phyloP scores from a whole-genome alignment of 805 yeast species.

The Naumovozyma castellii region DNA sequence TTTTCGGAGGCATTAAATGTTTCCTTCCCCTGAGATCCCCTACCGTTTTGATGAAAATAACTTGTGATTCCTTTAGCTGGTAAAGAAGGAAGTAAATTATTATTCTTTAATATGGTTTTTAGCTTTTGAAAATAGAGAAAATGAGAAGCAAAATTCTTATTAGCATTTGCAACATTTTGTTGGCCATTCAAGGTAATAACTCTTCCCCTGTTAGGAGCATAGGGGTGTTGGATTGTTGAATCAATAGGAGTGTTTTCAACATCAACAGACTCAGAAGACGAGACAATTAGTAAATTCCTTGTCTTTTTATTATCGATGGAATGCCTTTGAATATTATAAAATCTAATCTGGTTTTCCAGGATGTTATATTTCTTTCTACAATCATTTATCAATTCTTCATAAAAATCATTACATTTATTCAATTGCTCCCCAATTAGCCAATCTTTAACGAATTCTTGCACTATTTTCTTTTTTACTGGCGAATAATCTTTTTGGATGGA shows the following conservation, averaged over 20 bases:
- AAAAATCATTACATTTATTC: constrained; percentile 27
- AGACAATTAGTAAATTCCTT: neutral
- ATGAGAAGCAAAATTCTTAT: neutral
- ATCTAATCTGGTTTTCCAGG: constrained; percentile 20
- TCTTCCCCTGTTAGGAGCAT: neutral
- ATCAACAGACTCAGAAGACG: neutral
- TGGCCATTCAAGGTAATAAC: neutral
- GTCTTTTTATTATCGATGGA: neutral
- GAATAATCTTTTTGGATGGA: neutral
- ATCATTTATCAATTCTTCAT: constrained; percentile 23
- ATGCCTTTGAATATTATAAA: constrained; percentile 8
- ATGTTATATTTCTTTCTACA: constrained; percentile 17
- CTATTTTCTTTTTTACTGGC: constrained; percentile 9
- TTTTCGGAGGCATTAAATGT: neutral
- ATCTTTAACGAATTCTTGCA: constrained; percentile 24
- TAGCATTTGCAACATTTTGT: neutral
- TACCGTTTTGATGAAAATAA: no score
- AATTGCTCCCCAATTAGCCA: constrained; percentile 27
- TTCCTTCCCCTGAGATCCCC: neutral
- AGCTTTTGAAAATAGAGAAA: neutral
- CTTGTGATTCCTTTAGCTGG: constrained; percentile 8
- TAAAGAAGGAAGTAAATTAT: constrained; percentile 25
- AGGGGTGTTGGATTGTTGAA: no score
- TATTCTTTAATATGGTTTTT: constrained; percentile 10
- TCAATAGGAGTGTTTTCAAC: no score